Evolutionary conservation across 352 stramenopile genomes (phyloP).

Genomic region (Plasmopara halstedii): DNA sequence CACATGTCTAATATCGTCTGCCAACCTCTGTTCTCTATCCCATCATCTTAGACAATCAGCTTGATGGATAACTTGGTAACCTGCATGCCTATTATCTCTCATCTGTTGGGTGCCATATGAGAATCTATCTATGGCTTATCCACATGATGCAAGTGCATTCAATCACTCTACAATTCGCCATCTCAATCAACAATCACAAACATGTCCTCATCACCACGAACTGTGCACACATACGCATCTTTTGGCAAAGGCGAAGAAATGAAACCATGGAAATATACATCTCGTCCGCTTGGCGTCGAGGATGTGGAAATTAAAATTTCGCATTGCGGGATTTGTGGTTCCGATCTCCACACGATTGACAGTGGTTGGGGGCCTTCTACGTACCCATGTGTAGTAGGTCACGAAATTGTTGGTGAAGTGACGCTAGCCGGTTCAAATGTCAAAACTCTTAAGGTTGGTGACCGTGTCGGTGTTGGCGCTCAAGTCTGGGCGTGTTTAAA

Average conservation of each 20-base stretch:
- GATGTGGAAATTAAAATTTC: slow-evolving; percentile 18
- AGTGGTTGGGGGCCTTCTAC: slow-evolving; percentile 16
- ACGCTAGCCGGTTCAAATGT: slow-evolving; percentile 7
- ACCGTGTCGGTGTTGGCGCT: slow-evolving; percentile 13
- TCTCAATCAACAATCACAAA: background rate
- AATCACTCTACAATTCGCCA: no score
- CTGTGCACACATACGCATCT: slow-evolving; percentile 25
- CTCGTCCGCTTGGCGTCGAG: slow-evolving; percentile 3
- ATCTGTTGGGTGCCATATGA: no score
- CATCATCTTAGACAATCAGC: no score
- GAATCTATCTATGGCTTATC: no score
- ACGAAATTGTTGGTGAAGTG: slow-evolving; percentile 29
- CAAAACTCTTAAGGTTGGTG: slow-evolving; percentile 11
- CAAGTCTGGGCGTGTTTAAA: slow-evolving; percentile 40
- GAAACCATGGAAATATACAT: slow-evolving; percentile 34
- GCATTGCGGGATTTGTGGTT: slow-evolving; percentile 19
- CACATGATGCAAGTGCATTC: no score
- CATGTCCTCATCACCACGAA: slow-evolving; percentile 9
- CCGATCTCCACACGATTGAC: slow-evolving; percentile 16
- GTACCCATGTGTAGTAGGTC: slow-evolving; percentile 38
- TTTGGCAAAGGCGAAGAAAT: slow-evolving; percentile 25
- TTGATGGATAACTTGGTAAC: no score
- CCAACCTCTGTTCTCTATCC: no score
- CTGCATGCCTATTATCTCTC: no score
- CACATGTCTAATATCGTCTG: no score